Percentiles rank a stretch among this genome's conserved stretches.
Evolutionary conservation across 2,329 filamentous ascomycete genomes (phyloP).

Genomic region (Cladosporium halotolerans): DNA sequence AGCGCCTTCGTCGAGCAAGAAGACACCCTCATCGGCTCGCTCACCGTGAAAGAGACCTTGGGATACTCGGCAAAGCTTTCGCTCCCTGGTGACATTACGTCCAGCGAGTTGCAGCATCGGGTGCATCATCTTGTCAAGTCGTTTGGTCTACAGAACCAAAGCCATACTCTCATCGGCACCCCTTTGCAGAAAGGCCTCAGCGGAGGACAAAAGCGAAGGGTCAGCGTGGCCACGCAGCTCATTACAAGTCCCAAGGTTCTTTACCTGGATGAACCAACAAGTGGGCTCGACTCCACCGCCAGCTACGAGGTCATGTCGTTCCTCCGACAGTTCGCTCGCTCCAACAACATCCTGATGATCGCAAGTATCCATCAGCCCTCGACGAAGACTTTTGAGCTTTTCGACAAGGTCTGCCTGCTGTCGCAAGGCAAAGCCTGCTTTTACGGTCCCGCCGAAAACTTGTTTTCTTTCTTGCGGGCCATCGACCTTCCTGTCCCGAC

Average conservation of each 20-base stretch:
- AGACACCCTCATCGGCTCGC: slow-evolving; percentile 69
- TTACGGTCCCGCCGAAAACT: slow-evolving; percentile 53
- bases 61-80: slow-evolving; percentile 65
- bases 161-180: slow-evolving; percentile 66
- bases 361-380: slow-evolving; percentile 79
- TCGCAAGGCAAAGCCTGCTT: slow-evolving; percentile 64
- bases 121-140: slow-evolving; percentile 59
- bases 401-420: slow-evolving; percentile 68
- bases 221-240: slow-evolving; percentile 71
- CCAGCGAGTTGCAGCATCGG: slow-evolving; percentile 48
- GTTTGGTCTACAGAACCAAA: slow-evolving; percentile 64
- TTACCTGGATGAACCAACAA: slow-evolving; percentile 77
- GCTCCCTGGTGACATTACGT: slow-evolving; percentile 42
- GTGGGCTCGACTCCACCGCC: slow-evolving; percentile 69
- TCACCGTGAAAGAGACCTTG: slow-evolving; percentile 73
- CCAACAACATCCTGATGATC: slow-evolving; percentile 49
- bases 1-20: slow-evolving; percentile 79
- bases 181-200: slow-evolving; percentile 73
- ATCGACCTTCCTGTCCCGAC: slow-evolving; percentile 56
- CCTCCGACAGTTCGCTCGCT: slow-evolving; percentile 55
- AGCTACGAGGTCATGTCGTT: slow-evolving; percentile 69
- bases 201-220: slow-evolving; percentile 72
- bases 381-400: slow-evolving; percentile 66
- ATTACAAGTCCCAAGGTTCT: slow-evolving; percentile 71
- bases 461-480: slow-evolving; percentile 54